phyloP scores from a whole-genome alignment of 2,329 filamentous ascomycete species.

The Fusarium robinianum region DNA sequence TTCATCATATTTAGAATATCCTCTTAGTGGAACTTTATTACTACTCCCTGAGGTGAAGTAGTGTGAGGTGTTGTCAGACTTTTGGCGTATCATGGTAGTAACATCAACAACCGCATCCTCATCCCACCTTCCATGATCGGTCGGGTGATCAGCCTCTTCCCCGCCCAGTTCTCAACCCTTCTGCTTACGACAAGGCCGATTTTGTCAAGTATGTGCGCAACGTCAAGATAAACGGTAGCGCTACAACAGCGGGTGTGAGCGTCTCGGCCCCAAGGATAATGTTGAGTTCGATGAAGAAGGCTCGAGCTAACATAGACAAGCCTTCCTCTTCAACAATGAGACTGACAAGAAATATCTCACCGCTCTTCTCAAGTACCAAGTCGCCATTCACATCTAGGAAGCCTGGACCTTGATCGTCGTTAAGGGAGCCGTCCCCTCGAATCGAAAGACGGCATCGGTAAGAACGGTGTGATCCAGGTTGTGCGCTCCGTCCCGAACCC shows the following conservation, averaged over 20 bases:
- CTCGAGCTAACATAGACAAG: constrained; percentile 1
- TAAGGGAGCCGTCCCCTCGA: constrained; percentile 72
- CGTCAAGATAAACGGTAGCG: constrained; percentile 63
- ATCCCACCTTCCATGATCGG: constrained; percentile 71
- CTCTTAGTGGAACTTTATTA: no score
- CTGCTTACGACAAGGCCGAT: constrained; percentile 72
- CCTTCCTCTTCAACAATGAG: constrained; percentile 80
- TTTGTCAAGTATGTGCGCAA: constrained; percentile 65
- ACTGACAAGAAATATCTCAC: constrained; percentile 75
- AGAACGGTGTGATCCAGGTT: constrained; percentile 83
- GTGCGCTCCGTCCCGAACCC: constrained; percentile 75
- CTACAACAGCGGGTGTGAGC: constrained; percentile 76
- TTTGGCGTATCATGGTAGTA: no score
- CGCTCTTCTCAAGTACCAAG: constrained; percentile 78
- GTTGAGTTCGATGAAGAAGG: constrained; percentile 36
- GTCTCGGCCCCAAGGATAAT: constrained; percentile 73
- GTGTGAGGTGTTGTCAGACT: no score
- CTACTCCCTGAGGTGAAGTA: no score
- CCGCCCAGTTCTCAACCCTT: constrained; percentile 77
- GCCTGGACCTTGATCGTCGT: constrained; percentile 73
- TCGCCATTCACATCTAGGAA: constrained; percentile 73
- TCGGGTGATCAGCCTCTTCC: constrained; percentile 64
- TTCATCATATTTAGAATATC: no score
- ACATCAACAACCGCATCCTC: constrained; percentile 73
- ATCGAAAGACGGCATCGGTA: constrained; percentile 71